Percentiles rank a stretch among this genome's conserved stretches.
Evolutionary conservation across 352 stramenopile genomes (phyloP).

Genomic region (Phytophthora cryptogea): DNA sequence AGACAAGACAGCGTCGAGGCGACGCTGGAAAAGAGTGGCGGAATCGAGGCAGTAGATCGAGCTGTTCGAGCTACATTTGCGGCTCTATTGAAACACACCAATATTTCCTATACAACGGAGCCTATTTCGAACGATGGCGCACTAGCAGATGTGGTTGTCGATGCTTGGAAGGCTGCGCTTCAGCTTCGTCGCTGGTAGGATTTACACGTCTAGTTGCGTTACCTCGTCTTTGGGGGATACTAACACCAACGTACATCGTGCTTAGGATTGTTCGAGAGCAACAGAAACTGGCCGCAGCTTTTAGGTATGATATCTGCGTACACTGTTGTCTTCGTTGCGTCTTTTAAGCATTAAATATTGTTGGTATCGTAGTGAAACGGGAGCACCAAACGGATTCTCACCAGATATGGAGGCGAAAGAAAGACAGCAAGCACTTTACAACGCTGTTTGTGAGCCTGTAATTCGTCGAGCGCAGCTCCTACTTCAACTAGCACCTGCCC

Average conservation of each 20-base stretch:
- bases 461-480: slow-evolving; percentile 74
- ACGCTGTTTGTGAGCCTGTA: slow-evolving; percentile 78
- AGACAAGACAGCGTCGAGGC: slow-evolving; percentile 86
- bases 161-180: slow-evolving; percentile 76
- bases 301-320: slow-evolving; percentile 40
- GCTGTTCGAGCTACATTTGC: slow-evolving; percentile 83
- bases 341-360: slow-evolving; percentile 4
- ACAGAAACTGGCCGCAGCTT: slow-evolving; percentile 75
- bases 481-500: slow-evolving; percentile 56
- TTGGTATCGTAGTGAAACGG: slow-evolving; percentile 37
- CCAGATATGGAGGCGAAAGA: slow-evolving; percentile 65
- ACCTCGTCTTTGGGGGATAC: not conserved
- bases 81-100: slow-evolving; percentile 80
- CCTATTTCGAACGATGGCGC: slow-evolving; percentile 62
- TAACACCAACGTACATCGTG: slow-evolving; percentile 1
- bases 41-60: slow-evolving; percentile 80
- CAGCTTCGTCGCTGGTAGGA: slow-evolving; percentile 81
- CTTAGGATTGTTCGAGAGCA: slow-evolving; percentile 88
- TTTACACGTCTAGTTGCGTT: not conserved
- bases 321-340: not conserved
- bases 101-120: slow-evolving; percentile 71
- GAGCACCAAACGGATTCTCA: slow-evolving; percentile 30
- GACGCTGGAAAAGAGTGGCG: slow-evolving; percentile 83
- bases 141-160: slow-evolving; percentile 68
- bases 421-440: slow-evolving; percentile 74